Evolutionary conservation across 441 rosid genomes (phyloP).

Genomic region (Gossypium davidsonii): DNA sequence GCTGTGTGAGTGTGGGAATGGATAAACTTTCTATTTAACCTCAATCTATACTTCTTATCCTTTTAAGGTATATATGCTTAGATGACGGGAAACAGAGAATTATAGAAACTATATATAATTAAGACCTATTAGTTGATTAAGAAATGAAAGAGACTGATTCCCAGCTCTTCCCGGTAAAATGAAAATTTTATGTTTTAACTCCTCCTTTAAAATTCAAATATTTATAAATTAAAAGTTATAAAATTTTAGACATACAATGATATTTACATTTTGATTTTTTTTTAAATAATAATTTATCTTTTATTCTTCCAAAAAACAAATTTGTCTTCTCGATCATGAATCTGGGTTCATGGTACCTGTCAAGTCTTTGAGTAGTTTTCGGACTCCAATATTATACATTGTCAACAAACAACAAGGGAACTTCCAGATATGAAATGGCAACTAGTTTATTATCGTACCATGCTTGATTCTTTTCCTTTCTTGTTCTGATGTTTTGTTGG

Average conservation of each 20-base stretch:
- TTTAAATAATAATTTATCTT: too few species aligned
- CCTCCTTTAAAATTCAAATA: too few species aligned
- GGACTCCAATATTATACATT: neutral
- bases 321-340: neutral
- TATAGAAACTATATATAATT: neutral
- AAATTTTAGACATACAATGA: too few species aligned
- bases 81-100: neutral
- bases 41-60: neutral
- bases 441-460: neutral
- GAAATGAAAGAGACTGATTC: neutral
- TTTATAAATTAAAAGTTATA: too few species aligned
- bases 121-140: neutral
- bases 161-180: neutral
- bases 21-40: neutral
- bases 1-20: neutral
- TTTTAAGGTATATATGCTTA: neutral
- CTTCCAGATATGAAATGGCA: slow-evolving; percentile 6
- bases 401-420: slow-evolving; percentile 8
- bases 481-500: neutral
- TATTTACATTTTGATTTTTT: too few species aligned
- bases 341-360: neutral
- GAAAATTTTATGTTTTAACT: too few species aligned
- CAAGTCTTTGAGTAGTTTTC: neutral
- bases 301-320: too few species aligned
- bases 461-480: neutral